Conservation (phyloP, 1,139 yeast species). For the Saccharomyces hybrid region DNA sequence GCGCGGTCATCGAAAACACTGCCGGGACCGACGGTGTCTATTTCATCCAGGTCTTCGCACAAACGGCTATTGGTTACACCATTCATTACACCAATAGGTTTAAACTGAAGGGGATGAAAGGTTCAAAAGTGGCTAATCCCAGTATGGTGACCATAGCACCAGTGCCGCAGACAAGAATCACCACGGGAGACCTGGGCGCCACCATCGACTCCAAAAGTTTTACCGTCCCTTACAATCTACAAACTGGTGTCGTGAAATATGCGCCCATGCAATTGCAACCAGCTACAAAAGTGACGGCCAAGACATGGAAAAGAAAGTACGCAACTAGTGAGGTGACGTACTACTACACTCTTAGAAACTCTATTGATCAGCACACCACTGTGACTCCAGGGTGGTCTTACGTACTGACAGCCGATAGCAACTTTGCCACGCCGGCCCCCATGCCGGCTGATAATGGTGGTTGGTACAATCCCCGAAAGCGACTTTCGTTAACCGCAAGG, state of each 20-base stretch:
- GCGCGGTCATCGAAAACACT: conserved; percentile 38
- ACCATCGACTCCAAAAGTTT: conserved; percentile 34
- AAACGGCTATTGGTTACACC: conserved; percentile 42
- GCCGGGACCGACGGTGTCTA: conserved; percentile 57
- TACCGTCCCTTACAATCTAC: conserved; percentile 58
- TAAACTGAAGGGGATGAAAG: conserved; percentile 61
- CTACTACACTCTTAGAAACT: conserved; percentile 37
- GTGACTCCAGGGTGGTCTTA: conserved; percentile 81
- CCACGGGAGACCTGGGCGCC: conserved; percentile 30
- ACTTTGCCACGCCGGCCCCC: conserved; percentile 62
- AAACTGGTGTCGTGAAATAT: conserved; percentile 65
- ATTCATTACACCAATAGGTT: conserved; percentile 70
- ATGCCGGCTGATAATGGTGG: conserved; percentile 52
- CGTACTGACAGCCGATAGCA: conserved; percentile 51
- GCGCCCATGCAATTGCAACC: conserved; percentile 96
- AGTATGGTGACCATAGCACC: conserved; percentile 19
- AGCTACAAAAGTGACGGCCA: conserved; percentile 55
- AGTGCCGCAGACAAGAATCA: conserved; percentile 36
- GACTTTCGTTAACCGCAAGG: conserved; percentile 34
- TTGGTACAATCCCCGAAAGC: conserved; percentile 38
- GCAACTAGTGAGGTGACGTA: conserved; percentile 64
- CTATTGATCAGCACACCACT: conserved; percentile 52
- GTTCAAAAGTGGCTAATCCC: conserved; percentile 39
- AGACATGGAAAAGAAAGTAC: conserved; percentile 54
- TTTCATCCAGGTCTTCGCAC: conserved; percentile 56